Percentiles rank a stretch among this genome's conserved stretches.
These are phyloP conservation scores for Leucocoprinus leucothites DNA, from an alignment of 768 basidiomycete species.

Conservation along the genomic window DNA sequence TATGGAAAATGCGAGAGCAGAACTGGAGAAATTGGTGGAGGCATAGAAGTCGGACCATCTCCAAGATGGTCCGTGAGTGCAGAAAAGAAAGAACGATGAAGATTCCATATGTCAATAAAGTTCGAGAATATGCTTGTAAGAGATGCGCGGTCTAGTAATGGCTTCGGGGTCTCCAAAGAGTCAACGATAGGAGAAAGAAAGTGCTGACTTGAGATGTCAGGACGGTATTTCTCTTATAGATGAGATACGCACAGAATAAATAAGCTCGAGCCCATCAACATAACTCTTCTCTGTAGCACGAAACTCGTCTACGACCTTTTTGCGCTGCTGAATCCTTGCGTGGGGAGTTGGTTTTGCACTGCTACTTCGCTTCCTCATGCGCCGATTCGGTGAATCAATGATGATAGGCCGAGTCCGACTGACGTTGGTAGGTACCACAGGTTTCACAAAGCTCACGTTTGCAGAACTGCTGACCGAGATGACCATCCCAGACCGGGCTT, in stretches of 20 bases:
- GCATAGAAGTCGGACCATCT: conserved; percentile 22
- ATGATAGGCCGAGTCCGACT: conserved; percentile 33
- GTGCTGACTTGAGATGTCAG: conserved; percentile 43
- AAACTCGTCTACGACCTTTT: conserved; percentile 76
- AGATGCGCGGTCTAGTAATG: conserved; percentile 65
- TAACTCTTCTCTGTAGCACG: conserved; percentile 80
- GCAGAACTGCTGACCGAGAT: conserved; percentile 11
- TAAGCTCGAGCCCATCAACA: conserved; percentile 76
- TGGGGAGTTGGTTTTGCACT: conserved; percentile 42
- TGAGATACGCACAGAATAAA: conserved; percentile 64
- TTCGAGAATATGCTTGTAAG: conserved; percentile 81
- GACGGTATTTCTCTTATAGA: neutral
- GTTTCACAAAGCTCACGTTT: conserved; percentile 10
- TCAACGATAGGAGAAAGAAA: conserved; percentile 79
- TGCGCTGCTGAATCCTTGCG: conserved; percentile 44
- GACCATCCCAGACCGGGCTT: conserved; percentile 16
- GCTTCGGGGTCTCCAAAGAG: conserved; percentile 65
- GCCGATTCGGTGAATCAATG: conserved; percentile 35
- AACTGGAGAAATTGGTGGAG: conserved; percentile 34
- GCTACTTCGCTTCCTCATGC: conserved; percentile 33
- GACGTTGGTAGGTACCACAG: conserved; percentile 14
- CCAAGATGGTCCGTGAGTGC: conserved; percentile 48
- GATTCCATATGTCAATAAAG: conserved; percentile 90
- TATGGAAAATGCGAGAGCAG: conserved; percentile 85
- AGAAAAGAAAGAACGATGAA: conserved; percentile 72